phyloP scores from a whole-genome alignment of 2,329 filamentous ascomycete genomes.

The Cadophora luteo-olivacea region DNA sequence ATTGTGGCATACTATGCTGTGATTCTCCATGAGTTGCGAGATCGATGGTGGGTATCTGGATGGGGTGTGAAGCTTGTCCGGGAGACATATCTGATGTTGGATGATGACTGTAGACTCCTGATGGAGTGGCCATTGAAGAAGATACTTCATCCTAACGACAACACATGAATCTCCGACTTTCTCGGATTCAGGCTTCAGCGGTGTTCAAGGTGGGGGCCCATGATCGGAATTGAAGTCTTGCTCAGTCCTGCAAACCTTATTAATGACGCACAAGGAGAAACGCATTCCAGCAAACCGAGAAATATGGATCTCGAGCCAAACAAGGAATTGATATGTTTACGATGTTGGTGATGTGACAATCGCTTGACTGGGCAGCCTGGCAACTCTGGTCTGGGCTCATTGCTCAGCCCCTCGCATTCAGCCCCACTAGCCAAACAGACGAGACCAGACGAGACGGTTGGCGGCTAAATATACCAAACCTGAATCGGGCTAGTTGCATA shows the following conservation, averaged over 20 bases:
- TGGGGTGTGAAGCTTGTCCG: slow-evolving; percentile 24
- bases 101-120: slow-evolving; percentile 20
- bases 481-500: neutral
- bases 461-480: slow-evolving; percentile 10
- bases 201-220: too few relatives aligned
- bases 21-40: slow-evolving; percentile 20
- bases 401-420: slow-evolving; percentile 4
- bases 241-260: neutral
- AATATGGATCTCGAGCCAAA: neutral
- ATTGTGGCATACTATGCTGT: slow-evolving; percentile 30
- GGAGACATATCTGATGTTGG: slow-evolving; percentile 13
- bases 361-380: neutral
- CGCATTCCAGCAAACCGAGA: neutral
- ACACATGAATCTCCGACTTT: too few relatives aligned
- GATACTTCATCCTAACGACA: neutral
- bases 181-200: too few relatives aligned
- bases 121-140: slow-evolving; percentile 29
- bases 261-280: neutral
- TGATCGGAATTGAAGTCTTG: neutral
- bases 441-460: slow-evolving; percentile 4
- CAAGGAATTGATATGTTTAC: neutral
- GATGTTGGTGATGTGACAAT: slow-evolving; percentile 2
- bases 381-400: neutral
- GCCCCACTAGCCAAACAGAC: slow-evolving; percentile 12
- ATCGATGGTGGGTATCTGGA: slow-evolving; percentile 22